phyloP scores from a whole-genome alignment of 768 basidiomycete genomes.

The Sarcodon sp. region DNA sequence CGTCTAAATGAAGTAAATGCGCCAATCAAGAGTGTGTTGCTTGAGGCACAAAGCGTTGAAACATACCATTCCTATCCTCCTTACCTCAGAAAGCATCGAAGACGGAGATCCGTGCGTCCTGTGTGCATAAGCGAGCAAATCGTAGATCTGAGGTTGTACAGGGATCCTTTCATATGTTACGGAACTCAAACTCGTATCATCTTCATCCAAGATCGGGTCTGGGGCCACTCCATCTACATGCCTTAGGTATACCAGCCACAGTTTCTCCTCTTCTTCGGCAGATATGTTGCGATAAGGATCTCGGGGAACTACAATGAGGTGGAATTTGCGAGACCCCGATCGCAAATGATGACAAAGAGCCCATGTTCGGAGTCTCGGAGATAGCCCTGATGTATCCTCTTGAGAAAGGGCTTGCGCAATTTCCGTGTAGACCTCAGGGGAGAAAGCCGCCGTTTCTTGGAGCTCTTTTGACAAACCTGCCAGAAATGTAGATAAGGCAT shows the following conservation, averaged over 20 bases:
- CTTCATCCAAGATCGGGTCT: slow-evolving; percentile 5
- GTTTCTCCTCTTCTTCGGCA: slow-evolving; percentile 33
- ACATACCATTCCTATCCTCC: slow-evolving; percentile 49
- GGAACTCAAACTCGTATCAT: slow-evolving; percentile 3
- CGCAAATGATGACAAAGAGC: slow-evolving; percentile 44
- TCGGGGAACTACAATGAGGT: slow-evolving; percentile 45
- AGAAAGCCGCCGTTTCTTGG: slow-evolving; percentile 46
- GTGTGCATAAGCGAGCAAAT: slow-evolving; percentile 55
- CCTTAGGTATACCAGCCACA: slow-evolving; percentile 32
- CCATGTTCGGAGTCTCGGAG: slow-evolving; percentile 38
- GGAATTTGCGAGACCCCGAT: slow-evolving; percentile 43
- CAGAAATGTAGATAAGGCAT: slow-evolving; percentile 33
- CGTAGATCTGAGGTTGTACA: slow-evolving; percentile 55
- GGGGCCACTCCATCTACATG: slow-evolving; percentile 19
- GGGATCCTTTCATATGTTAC: slow-evolving; percentile 47
- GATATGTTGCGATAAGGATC: slow-evolving; percentile 44
- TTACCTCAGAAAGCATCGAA: slow-evolving; percentile 42
- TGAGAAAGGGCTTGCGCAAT: slow-evolving; percentile 35
- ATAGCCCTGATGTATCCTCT: slow-evolving; percentile 15
- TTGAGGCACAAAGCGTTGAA: not conserved
- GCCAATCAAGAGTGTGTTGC: not conserved
- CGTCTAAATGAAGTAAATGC: slow-evolving; percentile 25
- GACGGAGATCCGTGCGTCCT: slow-evolving; percentile 40
- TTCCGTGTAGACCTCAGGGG: slow-evolving; percentile 39
- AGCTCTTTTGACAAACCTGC: slow-evolving; percentile 38